These are phyloP conservation scores for Cryptococcus sp. DNA, from an alignment of 1,284 basidiomycete genomes.

Conservation along the genomic window DNA sequence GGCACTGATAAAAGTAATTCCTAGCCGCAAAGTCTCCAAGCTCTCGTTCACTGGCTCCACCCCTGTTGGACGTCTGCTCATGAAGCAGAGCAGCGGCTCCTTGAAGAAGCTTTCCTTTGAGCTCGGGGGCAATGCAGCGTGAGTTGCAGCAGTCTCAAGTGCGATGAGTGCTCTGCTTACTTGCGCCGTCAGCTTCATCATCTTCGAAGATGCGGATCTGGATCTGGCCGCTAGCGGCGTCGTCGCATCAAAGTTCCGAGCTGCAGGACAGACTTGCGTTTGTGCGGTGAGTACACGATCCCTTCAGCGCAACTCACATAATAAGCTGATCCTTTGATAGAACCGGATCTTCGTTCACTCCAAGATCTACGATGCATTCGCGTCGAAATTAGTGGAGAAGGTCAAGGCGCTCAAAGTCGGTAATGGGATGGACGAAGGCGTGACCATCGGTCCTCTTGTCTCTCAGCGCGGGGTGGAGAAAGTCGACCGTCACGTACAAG, in stretches of 20 bases:
- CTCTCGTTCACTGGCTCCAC: conserved; percentile 90
- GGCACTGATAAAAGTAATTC: not conserved
- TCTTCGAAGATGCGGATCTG: conserved; percentile 92
- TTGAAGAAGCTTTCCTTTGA: conserved; percentile 89
- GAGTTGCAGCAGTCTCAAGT: not conserved
- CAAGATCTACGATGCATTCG: conserved; percentile 44
- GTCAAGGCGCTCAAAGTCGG: conserved; percentile 86
- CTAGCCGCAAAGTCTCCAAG: conserved; percentile 65
- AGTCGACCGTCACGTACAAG: conserved; percentile 79
- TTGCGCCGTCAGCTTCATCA: conserved; percentile 70
- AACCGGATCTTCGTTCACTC: conserved; percentile 82
- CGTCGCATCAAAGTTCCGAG: conserved; percentile 84
- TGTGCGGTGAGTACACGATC: conserved; percentile 26
- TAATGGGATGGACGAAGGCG: conserved; percentile 72
- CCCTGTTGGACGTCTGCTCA: conserved; percentile 81
- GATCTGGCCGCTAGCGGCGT: conserved; percentile 87
- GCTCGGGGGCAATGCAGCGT: conserved; percentile 63
- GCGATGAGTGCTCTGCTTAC: no score
- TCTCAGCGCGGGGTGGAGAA: conserved; percentile 81
- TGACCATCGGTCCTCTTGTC: conserved; percentile 88
- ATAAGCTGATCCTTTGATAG: not conserved
- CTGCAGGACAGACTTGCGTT: conserved; percentile 74
- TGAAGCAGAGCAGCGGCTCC: conserved; percentile 78
- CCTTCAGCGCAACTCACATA: not conserved
- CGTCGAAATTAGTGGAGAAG: conserved; percentile 28